phyloP scores from a whole-genome alignment of 2,329 filamentous ascomycete species.

The Penicillium sp. region DNA sequence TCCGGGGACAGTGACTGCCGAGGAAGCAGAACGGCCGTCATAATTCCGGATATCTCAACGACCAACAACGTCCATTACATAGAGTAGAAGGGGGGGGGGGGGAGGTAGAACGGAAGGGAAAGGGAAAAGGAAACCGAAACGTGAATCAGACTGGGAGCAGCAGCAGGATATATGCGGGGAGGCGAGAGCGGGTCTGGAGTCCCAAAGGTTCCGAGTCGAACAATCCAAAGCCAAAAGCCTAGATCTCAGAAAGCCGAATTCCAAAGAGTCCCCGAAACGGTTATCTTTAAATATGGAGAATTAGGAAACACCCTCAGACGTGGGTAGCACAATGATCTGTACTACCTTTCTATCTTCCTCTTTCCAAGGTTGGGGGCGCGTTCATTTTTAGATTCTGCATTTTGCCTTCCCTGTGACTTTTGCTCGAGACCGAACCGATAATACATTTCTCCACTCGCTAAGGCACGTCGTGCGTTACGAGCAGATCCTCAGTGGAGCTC shows the following conservation, averaged over 20 bases:
- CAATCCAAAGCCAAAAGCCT: too few relatives aligned
- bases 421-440: conserved; percentile 6
- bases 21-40: conserved; percentile 38
- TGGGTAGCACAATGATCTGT: not conserved
- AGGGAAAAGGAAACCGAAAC: conserved; percentile 1
- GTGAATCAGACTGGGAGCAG: too few relatives aligned
- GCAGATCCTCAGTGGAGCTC: conserved; percentile 7
- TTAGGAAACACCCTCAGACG: not conserved
- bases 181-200: not conserved
- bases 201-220: too few relatives aligned
- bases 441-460: not conserved
- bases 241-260: not conserved
- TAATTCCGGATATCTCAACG: conserved; percentile 14
- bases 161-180: not conserved
- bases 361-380: not conserved
- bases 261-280: too few relatives aligned
- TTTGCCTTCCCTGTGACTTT: too few relatives aligned
- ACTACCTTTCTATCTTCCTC: not conserved
- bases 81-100: not conserved
- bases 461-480: not conserved
- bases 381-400: not conserved
- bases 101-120: not conserved
- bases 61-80: not conserved
- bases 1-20: conserved; percentile 32
- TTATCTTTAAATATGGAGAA: too few relatives aligned